Percentiles rank a stretch among this genome's conserved stretches.
Conservation (phyloP, 1,284 basidiomycete species). For the Moesziomyces sp. region DNA sequence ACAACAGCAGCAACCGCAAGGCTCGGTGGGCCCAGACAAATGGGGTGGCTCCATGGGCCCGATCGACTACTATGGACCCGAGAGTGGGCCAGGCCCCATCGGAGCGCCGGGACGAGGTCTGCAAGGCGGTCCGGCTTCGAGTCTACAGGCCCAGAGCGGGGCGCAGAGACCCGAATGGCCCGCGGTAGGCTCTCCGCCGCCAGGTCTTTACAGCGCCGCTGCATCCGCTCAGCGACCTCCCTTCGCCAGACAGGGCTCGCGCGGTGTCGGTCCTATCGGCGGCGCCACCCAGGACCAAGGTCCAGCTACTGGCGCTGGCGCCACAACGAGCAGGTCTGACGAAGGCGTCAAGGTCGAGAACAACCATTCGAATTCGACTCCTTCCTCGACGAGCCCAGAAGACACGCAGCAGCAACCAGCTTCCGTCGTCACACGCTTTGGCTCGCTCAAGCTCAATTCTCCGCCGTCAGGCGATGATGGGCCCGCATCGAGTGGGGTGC, state of each 20-base stretch:
- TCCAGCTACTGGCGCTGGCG: not conserved
- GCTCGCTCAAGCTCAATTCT: constrained; percentile 48
- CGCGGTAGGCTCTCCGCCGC: constrained; percentile 49
- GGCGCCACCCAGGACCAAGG: constrained; percentile 10
- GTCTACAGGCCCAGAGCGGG: constrained; percentile 11
- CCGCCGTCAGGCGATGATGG: constrained; percentile 30
- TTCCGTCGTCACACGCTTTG: constrained; percentile 39
- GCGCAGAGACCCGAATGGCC: constrained; percentile 48
- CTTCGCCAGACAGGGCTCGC: constrained; percentile 38
- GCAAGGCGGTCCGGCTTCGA: constrained; percentile 8
- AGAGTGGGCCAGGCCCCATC: constrained; percentile 22
- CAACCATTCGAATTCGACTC: constrained; percentile 12
- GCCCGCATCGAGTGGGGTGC: not conserved
- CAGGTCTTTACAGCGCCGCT: constrained; percentile 22
- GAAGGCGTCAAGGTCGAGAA: constrained; percentile 36
- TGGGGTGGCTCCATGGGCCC: constrained; percentile 57
- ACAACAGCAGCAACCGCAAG: constrained; percentile 12
- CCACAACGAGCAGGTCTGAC: constrained; percentile 24
- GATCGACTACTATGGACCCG: constrained; percentile 56
- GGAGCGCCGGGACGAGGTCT: constrained; percentile 13
- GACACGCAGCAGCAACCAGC: constrained; percentile 11
- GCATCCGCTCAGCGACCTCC: constrained; percentile 20
- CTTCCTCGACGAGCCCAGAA: constrained; percentile 34
- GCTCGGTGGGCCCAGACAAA: constrained; percentile 29
- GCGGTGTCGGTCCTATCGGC: constrained; percentile 19